Evolutionary conservation across 148 eudicot species (phyloP), one percentile per base, ranked within the genome.

Genomic region (Rhododendron ovatum): DNA sequence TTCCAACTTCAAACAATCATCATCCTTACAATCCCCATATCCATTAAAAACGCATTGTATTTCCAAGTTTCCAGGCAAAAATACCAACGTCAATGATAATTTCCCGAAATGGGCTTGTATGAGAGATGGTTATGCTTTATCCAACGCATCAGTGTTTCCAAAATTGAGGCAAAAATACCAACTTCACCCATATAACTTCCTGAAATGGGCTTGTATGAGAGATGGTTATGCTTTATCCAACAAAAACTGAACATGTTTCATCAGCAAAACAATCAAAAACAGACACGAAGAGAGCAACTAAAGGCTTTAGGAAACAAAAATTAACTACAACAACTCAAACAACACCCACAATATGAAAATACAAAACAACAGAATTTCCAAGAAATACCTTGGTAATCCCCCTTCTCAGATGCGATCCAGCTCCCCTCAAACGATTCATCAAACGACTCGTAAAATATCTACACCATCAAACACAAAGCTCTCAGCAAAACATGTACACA

Each of bases 391-490:
- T 84, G 47, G 78, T 96, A 96, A 0, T 95, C 99, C 6, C 89
- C 93, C 77, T 96, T 96, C 91, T 94, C 89, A 24, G 99, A 95
- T 7, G 89, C 94, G 80, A 89, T 93, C 99, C 99, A 96, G 61
- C 93, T 87, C 43, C 98, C 99, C 7, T 92, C 95, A 81, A 96
- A 96, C 37, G 93, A 30, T 55, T 95, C 94, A 78, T 95, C 98
- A 85, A 96, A 96, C 18, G 98, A 86, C 88, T 95, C 98, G 83
- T 90, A 91, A 73, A 96, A 92, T 83, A 91, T 91, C 98, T 96
- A 85, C 63, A 78, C 41, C n/a, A 84, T 50, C 33, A 47, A 65
- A 78, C 51, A 45, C 9, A 35, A 82, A 73, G 39, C 84, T 84
- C 17, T 87, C 35, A 50, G 82, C n/a, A 87, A 61, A 61, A 51